Percentiles rank a stretch among this genome's conserved stretches.
phyloP scores from a whole-genome alignment of 2,329 filamentous ascomycete genomes.

The Trichoderma koningii region DNA sequence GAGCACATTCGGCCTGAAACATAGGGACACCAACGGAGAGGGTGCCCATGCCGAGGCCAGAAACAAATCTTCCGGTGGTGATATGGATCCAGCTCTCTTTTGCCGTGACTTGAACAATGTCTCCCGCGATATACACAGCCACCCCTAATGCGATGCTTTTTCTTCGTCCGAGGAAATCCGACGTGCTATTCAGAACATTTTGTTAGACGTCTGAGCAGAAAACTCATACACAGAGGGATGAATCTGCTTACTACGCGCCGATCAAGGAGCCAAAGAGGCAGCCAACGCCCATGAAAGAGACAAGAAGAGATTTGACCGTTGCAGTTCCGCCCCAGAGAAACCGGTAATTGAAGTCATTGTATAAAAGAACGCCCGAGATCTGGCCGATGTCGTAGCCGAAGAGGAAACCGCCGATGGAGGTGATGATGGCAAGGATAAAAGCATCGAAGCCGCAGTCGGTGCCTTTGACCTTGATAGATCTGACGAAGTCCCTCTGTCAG shows the following conservation, averaged over 20 bases:
- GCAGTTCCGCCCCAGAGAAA: conserved; percentile 52
- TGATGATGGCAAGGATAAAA: conserved; percentile 51
- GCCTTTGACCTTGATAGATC: conserved; percentile 47
- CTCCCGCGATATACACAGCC: conserved; percentile 63
- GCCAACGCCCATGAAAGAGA: conserved; percentile 59
- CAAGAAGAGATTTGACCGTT: conserved; percentile 53
- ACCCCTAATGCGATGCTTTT: conserved; percentile 56
- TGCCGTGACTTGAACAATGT: conserved; percentile 66
- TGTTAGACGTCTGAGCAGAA: background rate
- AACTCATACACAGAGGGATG: background rate
- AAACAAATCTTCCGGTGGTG: conserved; percentile 65
- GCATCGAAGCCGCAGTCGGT: conserved; percentile 46
- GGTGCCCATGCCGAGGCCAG: conserved; percentile 68
- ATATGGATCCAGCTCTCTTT: conserved; percentile 63
- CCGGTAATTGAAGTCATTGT: conserved; percentile 56
- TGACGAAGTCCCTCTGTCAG: conserved; percentile 27
- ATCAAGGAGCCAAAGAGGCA: conserved; percentile 56
- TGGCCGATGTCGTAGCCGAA: conserved; percentile 67
- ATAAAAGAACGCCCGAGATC: conserved; percentile 55
- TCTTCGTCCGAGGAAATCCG: conserved; percentile 60
- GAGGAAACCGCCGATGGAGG: conserved; percentile 62
- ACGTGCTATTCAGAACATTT: conserved; percentile 43
- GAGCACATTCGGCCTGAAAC: conserved; percentile 66
- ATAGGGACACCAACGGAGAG: conserved; percentile 67
- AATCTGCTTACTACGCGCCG: conserved; percentile 48